Percentiles rank a stretch among this genome's conserved stretches.
Evolutionary conservation across 2,329 filamentous ascomycete species (phyloP).

Genomic region (Colletotrichum orbiculare): DNA sequence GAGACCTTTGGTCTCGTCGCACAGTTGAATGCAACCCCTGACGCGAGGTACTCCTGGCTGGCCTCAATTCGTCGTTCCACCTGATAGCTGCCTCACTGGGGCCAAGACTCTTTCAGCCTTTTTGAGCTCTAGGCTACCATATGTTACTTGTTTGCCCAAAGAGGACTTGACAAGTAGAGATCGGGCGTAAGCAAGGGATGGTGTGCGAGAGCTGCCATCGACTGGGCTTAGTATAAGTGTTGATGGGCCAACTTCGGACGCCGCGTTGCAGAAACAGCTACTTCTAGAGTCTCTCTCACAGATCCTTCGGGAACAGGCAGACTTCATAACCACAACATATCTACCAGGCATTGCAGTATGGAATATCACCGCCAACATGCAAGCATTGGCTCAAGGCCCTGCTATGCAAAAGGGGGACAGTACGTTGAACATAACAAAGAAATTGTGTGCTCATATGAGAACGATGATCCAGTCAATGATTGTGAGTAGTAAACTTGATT

Average conservation of each 20-base stretch:
- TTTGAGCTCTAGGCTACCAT: not conserved
- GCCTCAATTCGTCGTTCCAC: not conserved
- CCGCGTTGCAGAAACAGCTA: not conserved
- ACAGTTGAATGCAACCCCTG: not conserved
- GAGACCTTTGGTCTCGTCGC: too few species aligned
- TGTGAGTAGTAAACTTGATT: too few species aligned
- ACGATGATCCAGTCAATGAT: too few species aligned
- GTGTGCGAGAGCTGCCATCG: not conserved
- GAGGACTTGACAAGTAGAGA: not conserved
- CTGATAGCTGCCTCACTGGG: not conserved
- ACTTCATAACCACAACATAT: not conserved
- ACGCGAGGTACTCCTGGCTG: not conserved
- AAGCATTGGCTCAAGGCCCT: not conserved
- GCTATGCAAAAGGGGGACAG: not conserved
- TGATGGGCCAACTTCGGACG: not conserved
- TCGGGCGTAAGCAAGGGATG: slow-evolving; percentile 6
- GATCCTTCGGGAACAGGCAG: not conserved
- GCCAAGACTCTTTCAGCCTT: not conserved
- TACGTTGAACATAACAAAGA: too few species aligned
- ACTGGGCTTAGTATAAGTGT: not conserved
- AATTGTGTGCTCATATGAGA: too few species aligned
- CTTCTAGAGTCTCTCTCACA: not conserved
- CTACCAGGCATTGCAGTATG: not conserved
- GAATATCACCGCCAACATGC: not conserved
- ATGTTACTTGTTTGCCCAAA: not conserved